Evolutionary conservation across 2,329 filamentous ascomycete genomes (phyloP).

Genomic region (Hypoxylon sp.): DNA sequence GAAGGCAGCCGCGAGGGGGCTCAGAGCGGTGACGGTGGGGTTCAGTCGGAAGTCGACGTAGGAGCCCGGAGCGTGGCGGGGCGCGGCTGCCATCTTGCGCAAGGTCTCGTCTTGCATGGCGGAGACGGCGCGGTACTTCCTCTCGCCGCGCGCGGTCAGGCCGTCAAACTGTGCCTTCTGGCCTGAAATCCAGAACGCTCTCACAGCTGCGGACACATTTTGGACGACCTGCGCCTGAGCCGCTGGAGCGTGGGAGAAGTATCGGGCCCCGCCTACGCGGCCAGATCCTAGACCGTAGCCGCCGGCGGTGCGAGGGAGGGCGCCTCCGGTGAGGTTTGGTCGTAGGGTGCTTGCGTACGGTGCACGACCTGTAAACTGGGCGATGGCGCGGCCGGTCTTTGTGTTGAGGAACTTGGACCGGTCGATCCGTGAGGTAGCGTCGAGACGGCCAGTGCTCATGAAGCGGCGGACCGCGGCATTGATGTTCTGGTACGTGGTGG

Average conservation of each 20-base stretch:
- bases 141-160: slow-evolving; percentile 78
- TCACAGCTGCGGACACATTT: slow-evolving; percentile 93
- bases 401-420: slow-evolving; percentile 66
- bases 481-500: slow-evolving; percentile 59
- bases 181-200: slow-evolving; percentile 92
- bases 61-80: slow-evolving; percentile 76
- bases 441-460: slow-evolving; percentile 60
- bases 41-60: slow-evolving; percentile 90
- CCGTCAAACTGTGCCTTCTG: slow-evolving; percentile 92
- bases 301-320: slow-evolving; percentile 85
- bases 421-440: slow-evolving; percentile 59
- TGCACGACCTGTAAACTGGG: slow-evolving; percentile 78
- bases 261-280: slow-evolving; percentile 78
- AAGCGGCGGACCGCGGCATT: slow-evolving; percentile 66
- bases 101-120: slow-evolving; percentile 80
- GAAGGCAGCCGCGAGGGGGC: slow-evolving; percentile 74
- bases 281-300: slow-evolving; percentile 86
- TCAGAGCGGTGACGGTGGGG: slow-evolving; percentile 91
- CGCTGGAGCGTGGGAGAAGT: slow-evolving; percentile 91
- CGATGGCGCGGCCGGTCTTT: slow-evolving; percentile 65
- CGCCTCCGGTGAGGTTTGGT: slow-evolving; percentile 91
- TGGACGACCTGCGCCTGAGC: slow-evolving; percentile 91
- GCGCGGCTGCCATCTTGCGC: slow-evolving; percentile 73
- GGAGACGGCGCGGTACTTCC: slow-evolving; percentile 84
- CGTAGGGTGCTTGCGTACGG: slow-evolving; percentile 91